phyloP scores from a whole-genome alignment of 257 asterid species.

The Gardenia jasminoides region DNA sequence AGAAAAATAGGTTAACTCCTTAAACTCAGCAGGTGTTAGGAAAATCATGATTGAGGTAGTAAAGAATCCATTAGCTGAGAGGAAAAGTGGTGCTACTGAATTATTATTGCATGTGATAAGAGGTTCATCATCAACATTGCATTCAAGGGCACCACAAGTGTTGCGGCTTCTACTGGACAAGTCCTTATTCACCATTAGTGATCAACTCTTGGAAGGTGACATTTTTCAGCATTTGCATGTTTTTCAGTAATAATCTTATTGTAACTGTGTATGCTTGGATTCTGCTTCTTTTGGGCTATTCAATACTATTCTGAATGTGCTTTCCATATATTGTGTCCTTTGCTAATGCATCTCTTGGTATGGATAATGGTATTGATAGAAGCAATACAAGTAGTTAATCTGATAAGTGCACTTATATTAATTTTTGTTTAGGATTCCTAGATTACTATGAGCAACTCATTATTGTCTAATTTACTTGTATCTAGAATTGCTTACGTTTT shows the following conservation, averaged over 20 bases:
- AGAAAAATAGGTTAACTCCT: conserved; percentile 3
- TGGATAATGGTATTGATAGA: neutral
- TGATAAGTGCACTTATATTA: neutral
- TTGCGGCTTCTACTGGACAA: conserved; percentile 53
- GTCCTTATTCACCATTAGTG: conserved; percentile 46
- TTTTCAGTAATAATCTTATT: too few species aligned
- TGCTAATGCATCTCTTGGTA: neutral
- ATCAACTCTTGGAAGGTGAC: conserved; percentile 57
- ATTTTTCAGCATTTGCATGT: conserved; percentile 9
- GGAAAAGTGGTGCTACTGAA: conserved; percentile 64
- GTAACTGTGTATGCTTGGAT: neutral
- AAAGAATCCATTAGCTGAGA: conserved; percentile 56
- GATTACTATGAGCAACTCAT: neutral
- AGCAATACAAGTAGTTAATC: neutral
- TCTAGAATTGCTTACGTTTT: neutral
- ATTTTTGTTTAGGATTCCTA: neutral
- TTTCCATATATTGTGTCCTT: neutral
- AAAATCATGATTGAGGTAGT: conserved; percentile 68
- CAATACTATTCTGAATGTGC: neutral
- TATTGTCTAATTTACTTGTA: neutral
- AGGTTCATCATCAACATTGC: conserved; percentile 68
- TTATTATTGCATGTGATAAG: conserved; percentile 66
- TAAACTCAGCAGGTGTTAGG: conserved; percentile 50
- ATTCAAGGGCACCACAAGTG: conserved; percentile 56
- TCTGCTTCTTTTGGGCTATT: neutral